Conservation (phyloP, 2,329 filamentous ascomycete genomes). For the Sclerotinia borealis region DNA sequence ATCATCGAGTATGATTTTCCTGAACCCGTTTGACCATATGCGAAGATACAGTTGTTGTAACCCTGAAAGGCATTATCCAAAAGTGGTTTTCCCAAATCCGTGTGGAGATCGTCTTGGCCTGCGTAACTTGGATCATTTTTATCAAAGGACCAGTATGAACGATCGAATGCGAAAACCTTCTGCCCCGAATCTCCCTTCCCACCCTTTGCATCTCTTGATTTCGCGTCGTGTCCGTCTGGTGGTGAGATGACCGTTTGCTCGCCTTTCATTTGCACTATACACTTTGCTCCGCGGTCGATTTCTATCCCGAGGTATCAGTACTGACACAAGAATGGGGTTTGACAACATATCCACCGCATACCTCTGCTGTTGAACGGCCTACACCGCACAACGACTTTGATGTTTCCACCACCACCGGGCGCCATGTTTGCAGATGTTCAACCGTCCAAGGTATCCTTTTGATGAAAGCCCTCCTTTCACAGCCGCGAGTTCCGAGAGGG, state of each 20-base stretch:
- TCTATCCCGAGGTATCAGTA: conserved; percentile 46
- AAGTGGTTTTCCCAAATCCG: conserved; percentile 80
- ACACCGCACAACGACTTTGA: conserved; percentile 98
- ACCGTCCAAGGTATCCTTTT: conserved; percentile 7
- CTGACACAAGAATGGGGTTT: background rate
- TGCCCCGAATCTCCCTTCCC: conserved; percentile 61
- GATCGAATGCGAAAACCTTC: conserved; percentile 93
- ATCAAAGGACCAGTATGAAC: conserved; percentile 97
- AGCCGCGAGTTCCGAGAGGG: background rate
- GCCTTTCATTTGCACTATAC: conserved; percentile 94
- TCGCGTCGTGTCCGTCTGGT: conserved; percentile 55
- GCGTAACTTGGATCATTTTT: conserved; percentile 76
- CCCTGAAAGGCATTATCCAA: conserved; percentile 97
- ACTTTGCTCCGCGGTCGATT: conserved; percentile 86
- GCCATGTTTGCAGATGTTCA: conserved; percentile 29
- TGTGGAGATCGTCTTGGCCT: conserved; percentile 81
- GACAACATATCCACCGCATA: conserved; percentile 37
- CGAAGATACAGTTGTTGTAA: conserved; percentile 99
- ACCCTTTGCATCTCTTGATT: conserved; percentile 50
- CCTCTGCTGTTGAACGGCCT: conserved; percentile 95
- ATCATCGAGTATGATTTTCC: conserved; percentile 99
- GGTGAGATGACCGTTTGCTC: conserved; percentile 81
- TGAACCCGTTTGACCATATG: conserved; percentile 95
- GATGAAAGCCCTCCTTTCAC: conserved; percentile 7
- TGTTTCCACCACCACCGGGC: conserved; percentile 70